A percentile compares a stretch with the other conserved stretches of the same genome.
phyloP scores from a whole-genome alignment of 768 basidiomycete genomes.

The Leccinum pellstonianum region DNA sequence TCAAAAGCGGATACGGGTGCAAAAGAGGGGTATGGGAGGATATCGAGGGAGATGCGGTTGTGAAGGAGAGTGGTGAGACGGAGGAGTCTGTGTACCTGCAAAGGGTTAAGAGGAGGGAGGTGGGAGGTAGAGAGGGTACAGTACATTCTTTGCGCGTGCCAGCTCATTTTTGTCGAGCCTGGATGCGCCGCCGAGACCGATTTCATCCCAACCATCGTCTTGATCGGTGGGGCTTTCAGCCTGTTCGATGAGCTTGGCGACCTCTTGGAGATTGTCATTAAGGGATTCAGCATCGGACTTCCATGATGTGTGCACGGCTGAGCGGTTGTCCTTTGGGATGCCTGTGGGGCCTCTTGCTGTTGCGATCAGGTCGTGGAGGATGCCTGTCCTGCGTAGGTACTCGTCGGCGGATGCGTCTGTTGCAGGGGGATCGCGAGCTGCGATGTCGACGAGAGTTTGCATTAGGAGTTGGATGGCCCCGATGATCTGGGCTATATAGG shows the following conservation, averaged over 20 bases:
- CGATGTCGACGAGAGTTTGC: constrained; percentile 42
- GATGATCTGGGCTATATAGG: constrained; percentile 42
- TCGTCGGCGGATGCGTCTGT: constrained; percentile 35
- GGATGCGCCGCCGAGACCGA: constrained; percentile 45
- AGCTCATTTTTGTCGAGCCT: constrained; percentile 50
- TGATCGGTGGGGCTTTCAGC: constrained; percentile 19
- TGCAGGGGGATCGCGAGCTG: constrained; percentile 20
- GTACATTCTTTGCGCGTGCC: constrained; percentile 59
- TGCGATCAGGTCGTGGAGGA: constrained; percentile 62
- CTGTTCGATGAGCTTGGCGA: constrained; percentile 52
- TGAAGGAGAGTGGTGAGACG: constrained; percentile 62
- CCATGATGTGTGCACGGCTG: constrained; percentile 57
- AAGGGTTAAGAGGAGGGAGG: constrained; percentile 2
- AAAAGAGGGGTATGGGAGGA: constrained; percentile 38
- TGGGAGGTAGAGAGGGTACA: constrained; percentile 8
- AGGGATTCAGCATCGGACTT: constrained; percentile 52
- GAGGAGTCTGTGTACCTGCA: constrained; percentile 57
- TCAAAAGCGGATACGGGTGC: constrained; percentile 43
- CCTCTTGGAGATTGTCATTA: constrained; percentile 59
- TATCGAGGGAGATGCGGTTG: constrained; percentile 53
- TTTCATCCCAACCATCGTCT: constrained; percentile 66
- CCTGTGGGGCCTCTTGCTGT: constrained; percentile 45
- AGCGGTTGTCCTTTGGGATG: constrained; percentile 54
- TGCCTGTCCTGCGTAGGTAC: constrained; percentile 55
- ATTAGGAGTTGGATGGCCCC: constrained; percentile 44